A percentile compares a stretch with the other conserved stretches of the same genome.
Evolutionary conservation across 345 rosid genomes (phyloP).

Genomic region (Jatropha curcas): DNA sequence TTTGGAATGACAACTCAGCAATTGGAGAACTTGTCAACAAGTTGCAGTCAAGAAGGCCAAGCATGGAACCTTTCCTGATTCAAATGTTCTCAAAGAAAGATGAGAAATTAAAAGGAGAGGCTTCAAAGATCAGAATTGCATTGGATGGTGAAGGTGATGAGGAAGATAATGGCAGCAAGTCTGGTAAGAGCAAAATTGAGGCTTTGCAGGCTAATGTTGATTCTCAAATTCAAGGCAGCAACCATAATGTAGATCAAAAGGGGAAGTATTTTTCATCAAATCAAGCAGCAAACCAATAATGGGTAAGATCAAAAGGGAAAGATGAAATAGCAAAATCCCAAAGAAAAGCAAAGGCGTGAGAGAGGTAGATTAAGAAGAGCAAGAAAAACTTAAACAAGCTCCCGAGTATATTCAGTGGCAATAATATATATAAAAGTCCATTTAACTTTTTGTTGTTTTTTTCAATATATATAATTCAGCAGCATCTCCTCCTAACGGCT

Average conservation of each 20-base stretch:
- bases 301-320: no score
- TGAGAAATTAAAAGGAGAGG: background rate
- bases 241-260: no score
- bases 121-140: background rate
- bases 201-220: background rate
- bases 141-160: background rate
- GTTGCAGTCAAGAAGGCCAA: conserved; percentile 19
- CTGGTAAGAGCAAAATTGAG: background rate
- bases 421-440: no score
- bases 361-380: no score
- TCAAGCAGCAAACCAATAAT: no score
- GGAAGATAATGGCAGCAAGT: background rate
- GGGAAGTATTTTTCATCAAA: no score
- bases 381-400: no score
- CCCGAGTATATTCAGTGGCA: no score
- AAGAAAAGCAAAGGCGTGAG: conserved; percentile 5
- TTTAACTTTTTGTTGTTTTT: no score
- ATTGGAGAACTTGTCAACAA: conserved; percentile 20
- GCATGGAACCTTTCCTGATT: conserved; percentile 16
- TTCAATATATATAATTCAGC: no score
- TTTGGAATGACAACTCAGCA: conserved; percentile 6
- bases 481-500: background rate
- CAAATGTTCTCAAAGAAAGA: conserved; percentile 13
- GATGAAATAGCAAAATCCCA: conserved; percentile 3
- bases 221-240: conserved; percentile 5